Conservation (phyloP, 2,329 filamentous ascomycete species). For the Alternaria gansuensis region DNA sequence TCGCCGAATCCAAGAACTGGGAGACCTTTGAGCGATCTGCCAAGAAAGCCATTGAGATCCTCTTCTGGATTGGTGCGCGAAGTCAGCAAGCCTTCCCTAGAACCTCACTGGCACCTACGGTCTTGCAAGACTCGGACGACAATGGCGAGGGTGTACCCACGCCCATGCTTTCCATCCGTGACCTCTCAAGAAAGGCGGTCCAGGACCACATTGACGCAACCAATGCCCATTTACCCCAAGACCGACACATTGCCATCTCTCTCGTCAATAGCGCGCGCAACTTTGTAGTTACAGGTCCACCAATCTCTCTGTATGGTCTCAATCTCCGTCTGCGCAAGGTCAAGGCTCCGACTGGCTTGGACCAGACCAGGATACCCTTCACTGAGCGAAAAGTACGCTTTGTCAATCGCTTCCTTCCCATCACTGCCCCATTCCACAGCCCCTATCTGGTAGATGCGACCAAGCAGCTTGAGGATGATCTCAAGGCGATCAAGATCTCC, state of each 20-base stretch:
- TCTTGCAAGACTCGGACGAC: slow-evolving; percentile 91
- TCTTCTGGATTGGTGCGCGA: slow-evolving; percentile 98
- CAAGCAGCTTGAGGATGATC: slow-evolving; percentile 82
- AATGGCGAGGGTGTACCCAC: slow-evolving; percentile 95
- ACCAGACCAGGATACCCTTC: slow-evolving; percentile 92
- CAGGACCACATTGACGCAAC: slow-evolving; percentile 97
- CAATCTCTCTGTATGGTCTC: slow-evolving; percentile 93
- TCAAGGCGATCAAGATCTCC: slow-evolving; percentile 82
- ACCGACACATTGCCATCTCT: slow-evolving; percentile 93
- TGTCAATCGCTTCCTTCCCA: slow-evolving; percentile 94
- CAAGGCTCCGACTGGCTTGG: slow-evolving; percentile 95
- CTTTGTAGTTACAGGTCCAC: slow-evolving; percentile 94
- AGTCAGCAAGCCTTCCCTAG: slow-evolving; percentile 97
- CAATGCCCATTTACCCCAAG: slow-evolving; percentile 91
- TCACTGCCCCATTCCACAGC: slow-evolving; percentile 98
- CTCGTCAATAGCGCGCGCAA: slow-evolving; percentile 97
- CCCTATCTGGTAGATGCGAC: slow-evolving; percentile 87
- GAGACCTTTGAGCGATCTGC: slow-evolving; percentile 86
- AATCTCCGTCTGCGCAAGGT: slow-evolving; percentile 95
- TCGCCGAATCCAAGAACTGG: slow-evolving; percentile 91
- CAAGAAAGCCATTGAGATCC: slow-evolving; percentile 82
- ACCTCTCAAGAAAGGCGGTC: slow-evolving; percentile 85
- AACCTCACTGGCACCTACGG: slow-evolving; percentile 89
- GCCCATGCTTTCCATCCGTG: slow-evolving; percentile 97
- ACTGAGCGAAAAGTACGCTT: slow-evolving; percentile 97